Base-by-base conservation (phyloP, 1,139 yeast species). In the Pichia sp. region DNA sequence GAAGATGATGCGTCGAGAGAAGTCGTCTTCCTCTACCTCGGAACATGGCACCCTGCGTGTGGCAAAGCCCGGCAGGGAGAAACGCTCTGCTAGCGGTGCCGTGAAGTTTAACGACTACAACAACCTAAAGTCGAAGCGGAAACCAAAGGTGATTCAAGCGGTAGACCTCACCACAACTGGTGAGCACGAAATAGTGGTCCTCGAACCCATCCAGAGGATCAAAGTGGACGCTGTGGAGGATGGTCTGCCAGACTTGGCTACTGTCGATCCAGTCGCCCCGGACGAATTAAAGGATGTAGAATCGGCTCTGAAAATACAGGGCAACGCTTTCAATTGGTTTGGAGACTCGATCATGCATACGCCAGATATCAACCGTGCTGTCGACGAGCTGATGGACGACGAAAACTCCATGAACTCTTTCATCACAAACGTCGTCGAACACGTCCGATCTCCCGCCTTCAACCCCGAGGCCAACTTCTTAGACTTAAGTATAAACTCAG, bases 361-460 rank as follows among this genome's bases (percentile, higher is more conserved):
- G 12, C n/a, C 43, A 13, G 54, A 50, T 46, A 16, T 53, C 3
- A 30, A 44, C 21, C 30, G 41, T 30, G 56, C 56, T 9, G 52
- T 53, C 25, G 46, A 50, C 40, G 49, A 53, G n/a, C 16, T 53
- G 5, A 41, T 54, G 49, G 40, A 45, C 21, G 36, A 51, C 26
- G 44, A 47, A 18, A 19, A 5, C 10, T 36, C 46, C 37, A 21
- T 51, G 46, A 48, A 53, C 41, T 39, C 44, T 18, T 52, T 58
- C 10, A 37, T 58, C 1, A 21, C 31, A 4, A 56, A 53, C 30
- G 52, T 62, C 12, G 56, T 57, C 2, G 54, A 57, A 12, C 61
- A 56, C 48, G 46, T 62, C 3, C 50, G 51, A 28, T 62, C 66
- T 1, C 60, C 64, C 2, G 31, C 46, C 5, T 62, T 57, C 34